Evolutionary conservation across 352 stramenopile species (phyloP).

Genomic region (Phytophthora citrophthora): DNA sequence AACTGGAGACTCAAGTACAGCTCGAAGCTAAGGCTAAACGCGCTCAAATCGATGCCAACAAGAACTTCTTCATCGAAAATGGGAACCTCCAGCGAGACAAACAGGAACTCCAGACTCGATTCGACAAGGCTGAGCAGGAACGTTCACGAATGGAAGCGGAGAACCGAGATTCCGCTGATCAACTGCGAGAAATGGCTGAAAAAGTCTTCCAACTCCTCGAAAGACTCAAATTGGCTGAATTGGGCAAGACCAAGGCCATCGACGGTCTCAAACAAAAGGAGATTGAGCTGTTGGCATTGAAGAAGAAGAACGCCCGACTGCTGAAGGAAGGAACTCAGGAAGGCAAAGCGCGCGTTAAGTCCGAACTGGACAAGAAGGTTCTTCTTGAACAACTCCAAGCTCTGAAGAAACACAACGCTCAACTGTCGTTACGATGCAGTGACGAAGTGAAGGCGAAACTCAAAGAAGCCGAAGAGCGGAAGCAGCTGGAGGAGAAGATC

Average conservation of each 20-base stretch:
- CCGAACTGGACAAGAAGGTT: conserved; percentile 94
- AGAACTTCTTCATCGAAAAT: conserved; percentile 90
- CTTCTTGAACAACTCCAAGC: conserved; percentile 94
- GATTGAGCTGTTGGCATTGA: conserved; percentile 92
- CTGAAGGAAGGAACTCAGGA: conserved; percentile 95
- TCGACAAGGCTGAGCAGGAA: conserved; percentile 93
- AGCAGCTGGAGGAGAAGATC: conserved; percentile 94
- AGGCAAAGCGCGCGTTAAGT: conserved; percentile 93
- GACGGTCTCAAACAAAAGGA: conserved; percentile 95
- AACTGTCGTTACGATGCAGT: conserved; percentile 91
- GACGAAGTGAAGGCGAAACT: conserved; percentile 95
- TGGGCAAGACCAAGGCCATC: conserved; percentile 96
- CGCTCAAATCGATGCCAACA: conserved; percentile 93
- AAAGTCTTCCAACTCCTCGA: conserved; percentile 97
- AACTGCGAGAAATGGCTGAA: conserved; percentile 97
- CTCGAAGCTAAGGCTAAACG: conserved; percentile 93
- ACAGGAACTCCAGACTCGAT: conserved; percentile 78
- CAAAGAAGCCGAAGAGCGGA: conserved; percentile 91
- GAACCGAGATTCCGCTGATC: conserved; percentile 93
- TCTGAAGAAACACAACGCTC: conserved; percentile 96
- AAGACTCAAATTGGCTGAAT: conserved; percentile 94
- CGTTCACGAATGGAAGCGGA: conserved; percentile 95
- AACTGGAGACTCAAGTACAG: conserved; percentile 95
- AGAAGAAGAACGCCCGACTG: conserved; percentile 95
- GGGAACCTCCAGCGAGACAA: conserved; percentile 80